phyloP scores from a whole-genome alignment of 352 stramenopile genomes.

The Globisporangium spinosum region DNA sequence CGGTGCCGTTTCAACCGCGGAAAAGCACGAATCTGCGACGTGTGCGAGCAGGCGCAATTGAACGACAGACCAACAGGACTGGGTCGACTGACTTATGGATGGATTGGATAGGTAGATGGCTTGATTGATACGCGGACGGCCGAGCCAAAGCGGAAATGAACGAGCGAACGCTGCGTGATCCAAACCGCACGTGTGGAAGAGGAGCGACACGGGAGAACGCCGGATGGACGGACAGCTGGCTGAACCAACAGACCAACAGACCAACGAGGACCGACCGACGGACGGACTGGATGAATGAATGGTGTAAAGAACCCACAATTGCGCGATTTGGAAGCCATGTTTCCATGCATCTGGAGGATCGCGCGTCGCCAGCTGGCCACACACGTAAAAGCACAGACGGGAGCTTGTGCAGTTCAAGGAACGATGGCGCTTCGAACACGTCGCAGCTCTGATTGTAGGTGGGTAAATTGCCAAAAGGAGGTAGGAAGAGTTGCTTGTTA shows the following conservation, averaged over 20 bases:
- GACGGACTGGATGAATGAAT: neutral
- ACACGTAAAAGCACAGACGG: constrained; percentile 1
- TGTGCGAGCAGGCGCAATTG: neutral
- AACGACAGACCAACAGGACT: neutral
- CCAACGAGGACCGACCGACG: neutral
- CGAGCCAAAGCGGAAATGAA: constrained; percentile 1
- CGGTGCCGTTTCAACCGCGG: neutral
- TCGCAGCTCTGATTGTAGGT: neutral
- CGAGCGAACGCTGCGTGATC: neutral
- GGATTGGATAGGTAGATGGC: neutral
- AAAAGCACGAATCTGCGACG: neutral
- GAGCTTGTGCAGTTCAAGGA: neutral
- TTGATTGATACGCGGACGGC: neutral
- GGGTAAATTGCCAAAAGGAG: neutral
- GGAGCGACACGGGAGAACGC: neutral
- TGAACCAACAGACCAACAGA: no score
- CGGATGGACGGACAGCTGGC: no score
- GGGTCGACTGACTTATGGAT: neutral
- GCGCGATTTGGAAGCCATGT: constrained; percentile 4
- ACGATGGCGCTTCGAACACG: neutral
- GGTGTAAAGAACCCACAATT: constrained; percentile 1
- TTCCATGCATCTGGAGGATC: neutral
- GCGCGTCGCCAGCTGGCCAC: neutral
- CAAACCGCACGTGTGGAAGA: neutral
- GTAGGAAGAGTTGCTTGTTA: neutral